Evolutionary conservation across 202 grass and related monocot species (phyloP).

Genomic region (Dendrocalamus latiflorus): DNA sequence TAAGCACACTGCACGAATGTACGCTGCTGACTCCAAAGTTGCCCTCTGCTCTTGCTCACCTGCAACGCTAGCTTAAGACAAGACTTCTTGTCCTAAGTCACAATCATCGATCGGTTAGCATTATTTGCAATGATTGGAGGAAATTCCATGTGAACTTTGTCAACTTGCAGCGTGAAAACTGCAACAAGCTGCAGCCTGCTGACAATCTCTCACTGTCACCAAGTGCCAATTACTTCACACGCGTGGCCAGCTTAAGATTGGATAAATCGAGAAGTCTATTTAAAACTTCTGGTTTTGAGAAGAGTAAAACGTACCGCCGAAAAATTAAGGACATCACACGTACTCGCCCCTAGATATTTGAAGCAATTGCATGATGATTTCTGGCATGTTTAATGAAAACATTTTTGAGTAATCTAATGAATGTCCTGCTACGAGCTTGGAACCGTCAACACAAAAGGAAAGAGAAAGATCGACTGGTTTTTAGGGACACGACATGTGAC

Average conservation of each 20-base stretch:
- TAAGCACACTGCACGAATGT: neutral
- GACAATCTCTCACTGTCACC: neutral
- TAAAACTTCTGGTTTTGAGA: neutral
- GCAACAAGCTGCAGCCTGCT: slow-evolving; percentile 8
- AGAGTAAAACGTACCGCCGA: neutral
- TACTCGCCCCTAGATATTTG: too few relatives aligned
- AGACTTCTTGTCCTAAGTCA: slow-evolving; percentile 15
- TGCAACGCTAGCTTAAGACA: slow-evolving; percentile 19
- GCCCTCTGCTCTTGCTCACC: slow-evolving; percentile 22
- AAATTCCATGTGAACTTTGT: slow-evolving; percentile 36
- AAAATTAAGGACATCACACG: neutral
- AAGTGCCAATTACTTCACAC: neutral
- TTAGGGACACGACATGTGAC: slow-evolving; percentile 27
- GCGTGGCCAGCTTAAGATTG: neutral
- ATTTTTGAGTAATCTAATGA: neutral
- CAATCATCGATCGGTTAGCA: slow-evolving; percentile 17
- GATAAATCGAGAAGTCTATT: neutral
- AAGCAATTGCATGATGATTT: neutral
- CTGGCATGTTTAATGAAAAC: neutral
- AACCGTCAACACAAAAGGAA: neutral
- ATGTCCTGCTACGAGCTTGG: neutral
- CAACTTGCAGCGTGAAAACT: slow-evolving; percentile 28
- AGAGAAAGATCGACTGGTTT: neutral
- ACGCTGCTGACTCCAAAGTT: neutral
- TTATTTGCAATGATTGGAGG: slow-evolving; percentile 44